These are phyloP conservation scores for Isatis tinctoria DNA, from an alignment of 345 rosid genomes.

Conservation along the genomic window DNA sequence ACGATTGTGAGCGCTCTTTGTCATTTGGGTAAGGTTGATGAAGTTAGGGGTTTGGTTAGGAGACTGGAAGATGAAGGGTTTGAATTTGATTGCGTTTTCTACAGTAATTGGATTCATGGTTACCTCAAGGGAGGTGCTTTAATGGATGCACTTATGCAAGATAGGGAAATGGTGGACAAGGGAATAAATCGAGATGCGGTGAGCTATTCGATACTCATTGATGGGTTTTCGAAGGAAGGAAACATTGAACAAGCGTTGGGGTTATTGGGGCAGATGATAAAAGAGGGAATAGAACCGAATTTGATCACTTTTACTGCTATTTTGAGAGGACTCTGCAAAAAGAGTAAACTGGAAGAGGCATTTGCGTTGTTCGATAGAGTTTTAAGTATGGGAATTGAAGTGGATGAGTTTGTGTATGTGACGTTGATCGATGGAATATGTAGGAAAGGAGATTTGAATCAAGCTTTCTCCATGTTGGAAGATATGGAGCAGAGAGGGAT, in stretches of 20 bases:
- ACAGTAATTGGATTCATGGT: constrained; percentile 66
- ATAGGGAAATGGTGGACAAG: constrained; percentile 43
- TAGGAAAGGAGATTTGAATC: constrained; percentile 49
- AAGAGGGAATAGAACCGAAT: constrained; percentile 53
- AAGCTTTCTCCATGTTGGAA: constrained; percentile 45
- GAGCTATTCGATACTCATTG: constrained; percentile 58
- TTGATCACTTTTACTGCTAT: constrained; percentile 53
- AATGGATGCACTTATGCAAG: constrained; percentile 47
- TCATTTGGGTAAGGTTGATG: constrained; percentile 51
- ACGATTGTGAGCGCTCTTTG: constrained; percentile 55
- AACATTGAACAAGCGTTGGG: constrained; percentile 45
- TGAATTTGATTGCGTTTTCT: constrained; percentile 62
- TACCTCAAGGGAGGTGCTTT: constrained; percentile 39
- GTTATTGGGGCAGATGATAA: constrained; percentile 55
- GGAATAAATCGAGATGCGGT: constrained; percentile 46
- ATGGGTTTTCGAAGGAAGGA: constrained; percentile 52
- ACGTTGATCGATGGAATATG: constrained; percentile 73
- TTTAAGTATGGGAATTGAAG: constrained; percentile 44
- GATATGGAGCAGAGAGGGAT: constrained; percentile 77
- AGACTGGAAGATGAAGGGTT: constrained; percentile 50
- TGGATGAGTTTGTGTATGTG: constrained; percentile 66
- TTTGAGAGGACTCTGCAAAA: constrained; percentile 57
- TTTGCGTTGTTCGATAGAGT: constrained; percentile 47
- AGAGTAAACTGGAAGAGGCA: constrained; percentile 62
- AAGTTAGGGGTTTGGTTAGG: constrained; percentile 43